Conservation (phyloP, 495 filamentous ascomycete species). For the Xylaria grammica region DNA sequence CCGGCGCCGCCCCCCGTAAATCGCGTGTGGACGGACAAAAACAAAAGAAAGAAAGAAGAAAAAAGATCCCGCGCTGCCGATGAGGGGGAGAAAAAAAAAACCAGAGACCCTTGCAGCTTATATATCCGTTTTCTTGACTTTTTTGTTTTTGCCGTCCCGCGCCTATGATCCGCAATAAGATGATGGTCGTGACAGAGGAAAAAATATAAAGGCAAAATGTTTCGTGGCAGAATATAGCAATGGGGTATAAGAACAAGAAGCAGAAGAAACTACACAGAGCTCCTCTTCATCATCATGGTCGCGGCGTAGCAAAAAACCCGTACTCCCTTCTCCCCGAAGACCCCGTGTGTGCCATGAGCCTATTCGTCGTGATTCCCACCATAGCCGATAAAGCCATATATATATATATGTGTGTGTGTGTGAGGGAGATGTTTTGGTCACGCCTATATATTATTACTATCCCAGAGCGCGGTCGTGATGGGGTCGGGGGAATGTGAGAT, state of each 20-base stretch:
- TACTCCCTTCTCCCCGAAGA: conserved; percentile 4
- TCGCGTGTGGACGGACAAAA: neutral
- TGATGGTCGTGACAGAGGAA: conserved; percentile 8
- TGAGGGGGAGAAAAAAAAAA: neutral
- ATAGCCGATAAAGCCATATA: neutral
- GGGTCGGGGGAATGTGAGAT: conserved; percentile 41
- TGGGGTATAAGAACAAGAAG: conserved; percentile 23
- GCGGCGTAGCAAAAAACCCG: conserved; percentile 15
- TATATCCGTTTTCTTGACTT: conserved; percentile 14
- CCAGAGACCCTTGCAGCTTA: conserved; percentile 7
- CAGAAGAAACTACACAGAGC: conserved; percentile 3
- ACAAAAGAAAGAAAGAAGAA: neutral
- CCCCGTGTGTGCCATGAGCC: conserved; percentile 1
- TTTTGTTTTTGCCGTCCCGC: conserved; percentile 7
- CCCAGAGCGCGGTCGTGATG: conserved; percentile 35
- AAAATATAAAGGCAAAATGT: conserved; percentile 13
- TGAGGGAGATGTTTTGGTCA: conserved; percentile 11
- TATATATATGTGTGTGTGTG: too few relatives aligned
- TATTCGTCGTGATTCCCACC: conserved; percentile 2
- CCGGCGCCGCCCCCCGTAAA: conserved; percentile 12
- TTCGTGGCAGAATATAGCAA: conserved; percentile 34
- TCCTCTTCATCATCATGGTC: conserved; percentile 13
- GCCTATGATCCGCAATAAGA: conserved; percentile 13
- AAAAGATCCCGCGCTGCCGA: conserved; percentile 5
- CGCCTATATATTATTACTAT: conserved; percentile 19